A percentile compares a stretch with the other conserved stretches of the same genome.
phyloP scores from a whole-genome alignment of 2,329 filamentous ascomycete genomes.

The Epichloe bromicola region DNA sequence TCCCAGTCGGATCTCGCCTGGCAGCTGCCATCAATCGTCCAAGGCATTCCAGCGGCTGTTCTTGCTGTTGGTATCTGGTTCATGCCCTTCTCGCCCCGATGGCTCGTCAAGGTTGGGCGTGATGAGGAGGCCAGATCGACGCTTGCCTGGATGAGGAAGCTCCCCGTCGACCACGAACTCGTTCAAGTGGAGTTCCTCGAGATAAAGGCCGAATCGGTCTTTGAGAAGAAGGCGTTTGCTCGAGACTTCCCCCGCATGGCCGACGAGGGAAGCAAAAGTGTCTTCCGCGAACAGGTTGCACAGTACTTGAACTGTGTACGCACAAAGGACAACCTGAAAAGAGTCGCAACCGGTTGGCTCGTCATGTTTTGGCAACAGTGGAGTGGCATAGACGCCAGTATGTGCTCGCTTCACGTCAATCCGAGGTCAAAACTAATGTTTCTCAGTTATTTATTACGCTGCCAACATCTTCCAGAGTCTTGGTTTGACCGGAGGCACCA shows the following conservation, averaged over 20 bases:
- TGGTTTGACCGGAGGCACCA: slow-evolving; percentile 24
- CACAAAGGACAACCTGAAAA: slow-evolving; percentile 41
- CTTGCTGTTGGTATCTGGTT: slow-evolving; percentile 56
- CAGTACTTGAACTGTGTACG: slow-evolving; percentile 36
- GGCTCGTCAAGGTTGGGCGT: slow-evolving; percentile 59
- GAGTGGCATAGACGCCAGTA: slow-evolving; percentile 11
- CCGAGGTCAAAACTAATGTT: not conserved
- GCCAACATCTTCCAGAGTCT: slow-evolving; percentile 51
- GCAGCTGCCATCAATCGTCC: slow-evolving; percentile 32
- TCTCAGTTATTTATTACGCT: slow-evolving; percentile 28
- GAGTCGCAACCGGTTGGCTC: slow-evolving; percentile 50
- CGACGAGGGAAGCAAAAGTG: slow-evolving; percentile 25
- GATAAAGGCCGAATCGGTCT: slow-evolving; percentile 65
- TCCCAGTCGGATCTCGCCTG: slow-evolving; percentile 26
- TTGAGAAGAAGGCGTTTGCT: slow-evolving; percentile 58
- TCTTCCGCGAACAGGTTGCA: slow-evolving; percentile 31
- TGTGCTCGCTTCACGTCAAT: not conserved
- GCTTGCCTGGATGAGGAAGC: slow-evolving; percentile 50
- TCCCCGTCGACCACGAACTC: slow-evolving; percentile 49
- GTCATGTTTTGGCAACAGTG: slow-evolving; percentile 34
- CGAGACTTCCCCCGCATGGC: slow-evolving; percentile 40
- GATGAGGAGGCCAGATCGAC: slow-evolving; percentile 48
- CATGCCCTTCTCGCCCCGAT: slow-evolving; percentile 68
- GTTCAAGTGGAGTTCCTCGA: slow-evolving; percentile 69
- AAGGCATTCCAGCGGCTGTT: slow-evolving; percentile 30